Conservation (phyloP, 805 yeast species). For the Candida insectalens region DNA sequence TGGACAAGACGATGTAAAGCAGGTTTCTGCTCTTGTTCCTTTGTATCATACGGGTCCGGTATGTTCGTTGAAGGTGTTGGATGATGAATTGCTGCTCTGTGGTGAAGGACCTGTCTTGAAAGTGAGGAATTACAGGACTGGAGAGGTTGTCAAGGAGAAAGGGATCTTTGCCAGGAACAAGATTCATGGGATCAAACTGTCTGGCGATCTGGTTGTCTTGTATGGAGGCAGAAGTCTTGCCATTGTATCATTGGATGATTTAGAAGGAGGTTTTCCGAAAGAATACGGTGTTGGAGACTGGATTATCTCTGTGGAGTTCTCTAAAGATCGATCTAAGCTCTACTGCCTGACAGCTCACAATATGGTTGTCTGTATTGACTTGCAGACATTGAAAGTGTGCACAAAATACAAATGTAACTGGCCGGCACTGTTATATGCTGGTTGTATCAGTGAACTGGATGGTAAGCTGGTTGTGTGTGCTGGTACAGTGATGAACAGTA, state of each 20-base stretch:
- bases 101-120: constrained; percentile 69
- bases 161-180: constrained; percentile 62
- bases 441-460: constrained; percentile 46
- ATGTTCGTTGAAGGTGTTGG: too few relatives aligned
- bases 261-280: constrained; percentile 11
- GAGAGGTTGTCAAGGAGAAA: constrained; percentile 24
- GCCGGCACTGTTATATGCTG: constrained; percentile 82
- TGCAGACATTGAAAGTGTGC: constrained; percentile 18
- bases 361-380: constrained; percentile 32
- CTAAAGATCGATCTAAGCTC: constrained; percentile 26
- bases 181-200: constrained; percentile 63
- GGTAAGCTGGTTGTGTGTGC: constrained; percentile 54
- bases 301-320: constrained; percentile 58
- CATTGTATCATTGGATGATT: constrained; percentile 26
- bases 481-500: constrained; percentile 91
- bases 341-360: constrained; percentile 76
- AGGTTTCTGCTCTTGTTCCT: too few relatives aligned
- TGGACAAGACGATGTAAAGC: too few relatives aligned
- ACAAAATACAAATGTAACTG: constrained; percentile 43
- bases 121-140: constrained; percentile 35
- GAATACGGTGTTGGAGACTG: constrained; percentile 66
- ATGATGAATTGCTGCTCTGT: constrained; percentile 31
- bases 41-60: constrained; percentile 59
- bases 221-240: constrained; percentile 71
- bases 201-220: constrained; percentile 14